phyloP scores from a whole-genome alignment of 345 rosid genomes.

The Euphorbia tirucalli region DNA sequence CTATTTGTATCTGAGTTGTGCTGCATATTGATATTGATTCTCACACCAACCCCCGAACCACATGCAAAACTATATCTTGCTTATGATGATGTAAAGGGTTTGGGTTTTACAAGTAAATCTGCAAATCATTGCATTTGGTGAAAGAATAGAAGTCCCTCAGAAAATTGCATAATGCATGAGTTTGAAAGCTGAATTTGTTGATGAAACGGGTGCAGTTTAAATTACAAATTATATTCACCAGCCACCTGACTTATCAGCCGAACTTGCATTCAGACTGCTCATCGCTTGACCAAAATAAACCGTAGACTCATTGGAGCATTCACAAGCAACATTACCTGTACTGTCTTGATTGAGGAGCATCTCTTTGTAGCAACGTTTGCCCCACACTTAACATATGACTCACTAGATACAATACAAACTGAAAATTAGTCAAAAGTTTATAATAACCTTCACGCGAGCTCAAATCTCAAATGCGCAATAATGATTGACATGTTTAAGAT shows the following conservation, averaged over 20 bases:
- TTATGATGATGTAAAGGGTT: not conserved
- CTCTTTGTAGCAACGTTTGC: constrained; percentile 49
- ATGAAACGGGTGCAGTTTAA: not conserved
- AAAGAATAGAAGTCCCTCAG: not conserved
- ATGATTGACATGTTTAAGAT: not conserved
- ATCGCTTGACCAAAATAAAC: not conserved
- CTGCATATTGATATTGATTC: not conserved
- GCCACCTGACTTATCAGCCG: not conserved
- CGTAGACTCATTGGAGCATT: not conserved
- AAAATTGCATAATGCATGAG: not conserved
- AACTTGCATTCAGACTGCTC: not conserved
- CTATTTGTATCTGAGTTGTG: not conserved
- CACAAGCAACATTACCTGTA: constrained; percentile 45
- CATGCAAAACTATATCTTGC: not conserved
- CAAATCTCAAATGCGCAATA: not conserved
- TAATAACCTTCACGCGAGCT: not conserved
- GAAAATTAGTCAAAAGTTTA: not conserved
- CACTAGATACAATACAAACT: constrained; percentile 35
- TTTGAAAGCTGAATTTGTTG: not conserved
- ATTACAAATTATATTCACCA: not conserved
- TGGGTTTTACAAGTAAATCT: not conserved
- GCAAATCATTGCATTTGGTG: not conserved
- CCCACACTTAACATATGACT: constrained; percentile 81
- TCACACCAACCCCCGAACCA: not conserved
- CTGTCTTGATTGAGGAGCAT: constrained; percentile 53